Base-by-base conservation (phyloP, 768 basidiomycete species). In the Hygrophorus pudorinus region DNA sequence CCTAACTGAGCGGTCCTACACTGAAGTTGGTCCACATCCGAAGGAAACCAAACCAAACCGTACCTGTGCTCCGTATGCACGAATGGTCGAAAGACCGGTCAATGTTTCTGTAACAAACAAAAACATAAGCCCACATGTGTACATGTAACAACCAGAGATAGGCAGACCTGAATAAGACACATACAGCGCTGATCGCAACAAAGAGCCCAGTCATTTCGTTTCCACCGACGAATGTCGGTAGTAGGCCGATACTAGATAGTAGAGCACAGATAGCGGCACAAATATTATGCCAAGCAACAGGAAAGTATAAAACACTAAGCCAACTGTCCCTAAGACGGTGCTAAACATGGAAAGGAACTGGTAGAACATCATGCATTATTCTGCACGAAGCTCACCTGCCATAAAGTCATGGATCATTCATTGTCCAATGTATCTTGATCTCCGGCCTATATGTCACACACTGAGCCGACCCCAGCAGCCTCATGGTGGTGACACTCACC, bases 201-300 rank as follows among this genome's bases (percentile, higher is more conserved):
- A 50, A 0, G 79, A 80, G 52, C 81, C 80, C 17, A 81, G 58
- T 13, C 80, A 72, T 54, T 83, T 81, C 2, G 75, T 71, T 53
- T 81, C 79, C 2, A 81, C 76, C 0, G 79, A 80, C 0, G 70
- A 73, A 6, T 72, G 67, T 18, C 79, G 67, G 53, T 83, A 81
- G 53, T 72, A 83, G 12, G 71, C 51, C 9, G 71, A 72, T 7
- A 67, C 71, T 34, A 67, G 50, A 55, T 72, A 76, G 55, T 81
- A 81, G 9, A 79, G 52, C 11, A 76, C 47, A 2, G 54, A 47
- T 56, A 81, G 59, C 2, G 79, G 79, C 0, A 65, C 64, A 51
- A 81, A 81, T 27, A 79, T 64, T 32, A 80, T 76, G 18, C 81
- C 82, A 6, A 85, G 75, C 18, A 69, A 71, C n/a, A n/a, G n/a